Evolutionary conservation across 2,329 filamentous ascomycete genomes (phyloP), one percentile per base, ranked within the genome.

Genomic region (Hypocrella siamensis): DNA sequence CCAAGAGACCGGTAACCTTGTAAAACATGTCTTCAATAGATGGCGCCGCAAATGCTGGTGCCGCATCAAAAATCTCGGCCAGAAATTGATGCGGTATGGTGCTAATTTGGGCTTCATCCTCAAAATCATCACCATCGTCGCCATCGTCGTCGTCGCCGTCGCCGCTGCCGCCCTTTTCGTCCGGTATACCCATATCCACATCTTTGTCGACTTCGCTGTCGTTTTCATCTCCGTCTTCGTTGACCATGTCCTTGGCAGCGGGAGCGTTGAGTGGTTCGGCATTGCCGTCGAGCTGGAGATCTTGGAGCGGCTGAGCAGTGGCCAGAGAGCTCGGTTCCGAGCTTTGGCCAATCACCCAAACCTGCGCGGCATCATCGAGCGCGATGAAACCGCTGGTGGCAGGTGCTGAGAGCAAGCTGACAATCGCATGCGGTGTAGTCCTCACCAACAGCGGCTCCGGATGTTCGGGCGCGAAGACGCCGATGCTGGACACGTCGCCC

Each of bases 11-110:
- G 10, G 78, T 68, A 25, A 88, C 75, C 51, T 75, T 71, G 51
- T 78, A 74, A 47, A 86, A 85, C 57, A 83, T 67, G 39, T 84
- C 79, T 51, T 79, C 73, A 16, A 86, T 69, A 9, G 78, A 71
- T 16, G 77, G 75, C 45, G 79, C 66, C 1, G 77, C 75, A 46
- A 79, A 79, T 4, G 75, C 68, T 3, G 76, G 73, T 3, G 72
- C 72, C 11, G 66, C 62, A 39, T 84, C 76, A 40, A 86, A 84
- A 24, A 86, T 67, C 31, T 73, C 65, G 5, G 77, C 65, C 33
- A 86, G 56, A 40, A 72, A 69, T 46, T 85, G 75, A 30, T 75
- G 70, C 26, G 74, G 61, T 14, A 85, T 68, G 14, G 84, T 70
- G 6, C 68, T 67, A 3, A 60, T 56, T 35, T 70, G 67, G 16